A percentile compares a stretch with the other conserved stretches of the same genome.
Evolutionary conservation across 306 rosid genomes (phyloP).

Genomic region (Quercus variabilis): DNA sequence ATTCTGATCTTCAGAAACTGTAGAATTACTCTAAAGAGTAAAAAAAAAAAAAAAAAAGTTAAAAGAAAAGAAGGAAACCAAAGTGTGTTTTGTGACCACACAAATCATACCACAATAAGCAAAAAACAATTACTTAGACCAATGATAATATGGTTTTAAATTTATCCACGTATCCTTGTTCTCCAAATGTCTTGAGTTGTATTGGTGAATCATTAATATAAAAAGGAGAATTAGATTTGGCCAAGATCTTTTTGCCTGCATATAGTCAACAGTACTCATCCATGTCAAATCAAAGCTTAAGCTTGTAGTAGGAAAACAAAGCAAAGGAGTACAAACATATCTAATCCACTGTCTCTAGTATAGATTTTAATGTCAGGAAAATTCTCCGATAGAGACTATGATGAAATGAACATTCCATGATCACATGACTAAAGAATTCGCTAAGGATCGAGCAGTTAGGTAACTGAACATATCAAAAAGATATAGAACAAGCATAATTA

Average conservation of each 20-base stretch:
- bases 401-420: not conserved
- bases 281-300: conserved; percentile 1
- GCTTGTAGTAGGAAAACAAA: not conserved
- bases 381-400: not conserved
- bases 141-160: conserved; percentile 7
- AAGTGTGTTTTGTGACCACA: conserved; percentile 14
- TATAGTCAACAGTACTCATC: not conserved
- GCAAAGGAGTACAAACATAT: not conserved
- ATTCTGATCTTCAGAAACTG: too few species aligned
- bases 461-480: not conserved
- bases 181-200: not conserved
- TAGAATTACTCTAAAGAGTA: too few species aligned
- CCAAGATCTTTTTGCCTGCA: conserved; percentile 1
- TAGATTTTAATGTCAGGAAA: not conserved
- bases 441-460: not conserved
- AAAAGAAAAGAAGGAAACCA: conserved; percentile 4
- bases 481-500: not conserved
- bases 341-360: not conserved
- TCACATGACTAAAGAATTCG: not conserved
- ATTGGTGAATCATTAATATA: conserved; percentile 1
- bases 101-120: not conserved
- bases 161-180: not conserved
- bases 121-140: not conserved
- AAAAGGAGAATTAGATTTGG: not conserved
- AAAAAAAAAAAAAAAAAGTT: not conserved